Evolutionary conservation across 225 moss, liverwort and hornwort species (phyloP), one percentile per base, ranked within the genome.

Genomic region (Takakia lepidozioides): DNA sequence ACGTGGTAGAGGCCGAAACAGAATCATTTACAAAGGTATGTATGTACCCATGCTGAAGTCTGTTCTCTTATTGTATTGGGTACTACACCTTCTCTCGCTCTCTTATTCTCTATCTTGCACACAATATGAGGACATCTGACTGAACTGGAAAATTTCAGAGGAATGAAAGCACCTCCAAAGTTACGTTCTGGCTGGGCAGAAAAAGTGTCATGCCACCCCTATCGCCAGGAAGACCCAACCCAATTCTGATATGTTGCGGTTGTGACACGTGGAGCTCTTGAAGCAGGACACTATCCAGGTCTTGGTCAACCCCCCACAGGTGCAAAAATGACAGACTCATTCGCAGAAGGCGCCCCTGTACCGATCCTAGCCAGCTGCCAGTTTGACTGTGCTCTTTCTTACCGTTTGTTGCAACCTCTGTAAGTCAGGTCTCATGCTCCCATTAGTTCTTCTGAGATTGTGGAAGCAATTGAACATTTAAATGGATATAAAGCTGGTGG

Each of bases 321-420:
- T 55, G 55, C 15, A 55, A 41, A 55, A 39, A 55, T 16, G 55
- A 25, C 55, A 55, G 22, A 41, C 55, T 55, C 41, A 42, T 55
- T 28, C 40, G 39, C n/a, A 55, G 55, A 14, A 55, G 25, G 5
- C 55, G 55, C 25, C 38, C 55, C 29, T 55, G 40, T 40, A 40
- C 15, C 13, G 42, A 25, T 29, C 27, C 42, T 23, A 55, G 28
- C 55, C 55, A 55, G 29, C 24, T 41, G 37, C 26, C 8, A 25
- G 17, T 23, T 52, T 52, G 28, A 6, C n/a, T 17, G 2, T 41
- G 40, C n/a, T 42, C 25, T 26, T 23, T 41, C 24, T 19, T 28
- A 5, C 55, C 25, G n/a, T 20, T 21, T 23, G 45, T 9, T 23
- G 23, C 10, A 55, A n/a, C 40, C 27, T 18, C 55, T 40, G 40